These are phyloP conservation scores for Limonomyces culmigenus DNA, from an alignment of 1,284 basidiomycete genomes.

Conservation along the genomic window DNA sequence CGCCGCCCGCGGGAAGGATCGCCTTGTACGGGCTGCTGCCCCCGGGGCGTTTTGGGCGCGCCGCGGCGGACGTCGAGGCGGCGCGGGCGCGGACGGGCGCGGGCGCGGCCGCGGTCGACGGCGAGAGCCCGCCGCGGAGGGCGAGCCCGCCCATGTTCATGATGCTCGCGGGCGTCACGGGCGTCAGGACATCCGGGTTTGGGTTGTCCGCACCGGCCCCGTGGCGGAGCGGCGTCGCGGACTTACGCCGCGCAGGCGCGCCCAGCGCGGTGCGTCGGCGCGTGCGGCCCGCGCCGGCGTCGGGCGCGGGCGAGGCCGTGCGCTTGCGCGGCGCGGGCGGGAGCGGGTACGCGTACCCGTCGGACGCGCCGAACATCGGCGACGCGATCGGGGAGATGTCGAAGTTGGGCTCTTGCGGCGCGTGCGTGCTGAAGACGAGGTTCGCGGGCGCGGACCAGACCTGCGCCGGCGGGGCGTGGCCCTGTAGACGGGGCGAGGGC, in stretches of 20 bases:
- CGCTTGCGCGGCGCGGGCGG: slow-evolving; percentile 31
- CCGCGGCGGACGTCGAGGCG: slow-evolving; percentile 7
- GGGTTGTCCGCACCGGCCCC: slow-evolving; percentile 6
- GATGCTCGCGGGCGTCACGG: slow-evolving; percentile 21
- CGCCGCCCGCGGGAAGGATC: slow-evolving; percentile 3
- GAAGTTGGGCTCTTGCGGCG: slow-evolving; percentile 35
- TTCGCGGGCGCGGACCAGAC: slow-evolving; percentile 41
- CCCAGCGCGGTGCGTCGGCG: slow-evolving; percentile 13
- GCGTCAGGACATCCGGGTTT: slow-evolving; percentile 25
- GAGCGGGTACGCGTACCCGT: too few relatives aligned
- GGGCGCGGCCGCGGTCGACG: too few relatives aligned
- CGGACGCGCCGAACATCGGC: slow-evolving; percentile 36
- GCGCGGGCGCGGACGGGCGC: slow-evolving; percentile 3
- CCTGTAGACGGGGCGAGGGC: slow-evolving; percentile 13
- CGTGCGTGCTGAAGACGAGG: slow-evolving; percentile 33
- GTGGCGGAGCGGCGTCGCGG: slow-evolving; percentile 27
- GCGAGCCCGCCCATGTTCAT: not conserved
- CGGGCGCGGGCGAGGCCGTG: slow-evolving; percentile 6
- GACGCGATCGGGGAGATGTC: slow-evolving; percentile 63
- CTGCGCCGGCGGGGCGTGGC: slow-evolving; percentile 6
- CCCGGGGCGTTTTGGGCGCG: slow-evolving; percentile 14
- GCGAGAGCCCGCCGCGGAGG: slow-evolving; percentile 1
- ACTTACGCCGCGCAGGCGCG: slow-evolving; percentile 17
- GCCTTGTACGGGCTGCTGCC: slow-evolving; percentile 3
- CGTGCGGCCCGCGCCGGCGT: slow-evolving; percentile 12